phyloP scores from a whole-genome alignment of 1,284 basidiomycete species.

The Violaceomyces palustris region DNA sequence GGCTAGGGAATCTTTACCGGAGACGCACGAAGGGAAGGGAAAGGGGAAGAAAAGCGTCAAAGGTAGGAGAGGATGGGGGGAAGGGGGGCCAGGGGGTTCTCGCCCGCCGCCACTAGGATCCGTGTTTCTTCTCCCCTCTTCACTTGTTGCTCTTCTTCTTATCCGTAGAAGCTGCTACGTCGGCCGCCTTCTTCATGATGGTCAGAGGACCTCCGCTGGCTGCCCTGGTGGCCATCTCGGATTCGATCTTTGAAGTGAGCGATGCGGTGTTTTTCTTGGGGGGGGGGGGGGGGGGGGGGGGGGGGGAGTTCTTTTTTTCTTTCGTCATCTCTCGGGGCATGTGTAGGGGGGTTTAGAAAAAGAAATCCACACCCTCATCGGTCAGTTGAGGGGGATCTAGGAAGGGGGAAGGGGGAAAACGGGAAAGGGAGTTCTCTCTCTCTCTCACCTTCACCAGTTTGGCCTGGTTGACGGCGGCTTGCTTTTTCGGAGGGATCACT shows the following conservation, averaged over 20 bases:
- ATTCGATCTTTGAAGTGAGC: slow-evolving; percentile 28
- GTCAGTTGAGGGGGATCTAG: too few relatives aligned
- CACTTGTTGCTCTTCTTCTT: slow-evolving; percentile 29
- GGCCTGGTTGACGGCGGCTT: slow-evolving; percentile 18
- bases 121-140: too few relatives aligned
- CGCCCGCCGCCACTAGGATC: too few relatives aligned
- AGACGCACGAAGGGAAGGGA: too few relatives aligned
- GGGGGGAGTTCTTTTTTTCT: too few relatives aligned
- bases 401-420: background rate
- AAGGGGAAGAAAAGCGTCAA: too few relatives aligned
- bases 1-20: too few relatives aligned
- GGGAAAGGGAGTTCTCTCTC: background rate
- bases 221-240: slow-evolving; percentile 34
- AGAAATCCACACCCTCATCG: background rate
- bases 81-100: too few relatives aligned
- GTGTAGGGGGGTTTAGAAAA: background rate
- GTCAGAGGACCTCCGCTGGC: slow-evolving; percentile 56
- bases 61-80: too few relatives aligned
- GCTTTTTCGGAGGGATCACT: slow-evolving; percentile 34
- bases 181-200: slow-evolving; percentile 88
- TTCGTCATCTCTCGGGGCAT: too few relatives aligned
- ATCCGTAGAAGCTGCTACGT: slow-evolving; percentile 61
- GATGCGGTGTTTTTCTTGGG: slow-evolving; percentile 27
- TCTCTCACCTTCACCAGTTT: slow-evolving; percentile 13
- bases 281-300: background rate